Base-by-base conservation (phyloP, 345 rosid genomes). In the Populus simonii region DNA sequence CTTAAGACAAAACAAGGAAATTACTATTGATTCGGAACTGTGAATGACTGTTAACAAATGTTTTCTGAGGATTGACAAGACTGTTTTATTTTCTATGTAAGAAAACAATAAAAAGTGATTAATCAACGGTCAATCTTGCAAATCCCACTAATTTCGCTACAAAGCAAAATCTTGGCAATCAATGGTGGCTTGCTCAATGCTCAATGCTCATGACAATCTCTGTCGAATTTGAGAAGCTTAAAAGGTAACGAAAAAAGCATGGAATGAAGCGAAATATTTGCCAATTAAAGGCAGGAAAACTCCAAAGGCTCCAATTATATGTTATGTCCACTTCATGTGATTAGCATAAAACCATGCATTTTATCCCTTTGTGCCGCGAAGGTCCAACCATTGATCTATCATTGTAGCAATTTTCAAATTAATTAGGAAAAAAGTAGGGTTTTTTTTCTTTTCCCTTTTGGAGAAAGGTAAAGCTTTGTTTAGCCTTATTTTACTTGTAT, bases 301-400 rank as follows among this genome's bases (percentile, higher is more conserved):
- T 82, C 75, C 83, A 86, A 80, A 76, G 29, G 29, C 29, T n/a
- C 23, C 71, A 35, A 75, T 81, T 73, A 71, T 62, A 61, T 81
- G 72, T 57, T 43, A 41, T 15, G 43, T 82, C 85, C 79, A 72
- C 73, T 78, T 80, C 87, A 82, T 84, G 84, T 82, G 85, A 86
- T 82, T 78, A 80, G 57, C 12, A 38, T 53, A 81, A 74, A 74
- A 73, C 61, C 51, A 76, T 59, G 73, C 39, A 49, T 73, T 73
- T 69, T 39, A 72, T 73, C 69, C 29, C 62, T 51, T 51, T 67
- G 49, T 68, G 22, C 66, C 16, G 8, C 76, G 7, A 66, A 79
- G 16, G 36, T 76, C 72, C 61, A 71, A 27, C 22, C 23, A 67
- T 38, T 65, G 0, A 47, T 47, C 53, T 15, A 47, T 47, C 53